Evolutionary conservation across 140 eudicot species (phyloP), one percentile per base, ranked within the genome.

Genomic region (Cichorium intybus): DNA sequence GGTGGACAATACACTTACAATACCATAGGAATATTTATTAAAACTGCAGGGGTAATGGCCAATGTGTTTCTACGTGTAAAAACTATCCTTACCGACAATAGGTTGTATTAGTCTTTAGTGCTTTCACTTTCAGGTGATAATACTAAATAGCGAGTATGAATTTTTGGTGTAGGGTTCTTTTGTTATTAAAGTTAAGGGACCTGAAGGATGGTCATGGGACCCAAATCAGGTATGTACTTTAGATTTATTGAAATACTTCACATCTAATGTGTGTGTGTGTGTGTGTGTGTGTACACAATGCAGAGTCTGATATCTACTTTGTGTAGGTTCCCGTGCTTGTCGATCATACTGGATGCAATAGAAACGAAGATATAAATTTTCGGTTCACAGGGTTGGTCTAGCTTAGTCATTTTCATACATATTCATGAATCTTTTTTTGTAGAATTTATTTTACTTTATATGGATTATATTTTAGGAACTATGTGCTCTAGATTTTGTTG

Each of bases 131-230:
- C 39, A 57, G 68, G 66, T 17, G 67, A 48, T 0, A 51, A 24
- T 10, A 33, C 22, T 47, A 47, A 47, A 52, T 26, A 34, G 47
- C 27, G 28, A 18, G 52, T 18, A 63, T 56, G 53, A 17, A 6
- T 60, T 56, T 56, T 76, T 20, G 64, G 60, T 74, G 76, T 88
- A 93, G 99, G 99, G 99, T 27, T 85, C 99, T 51, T 93, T 83
- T 78, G 71, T 88, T 63, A 80, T 93, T 27, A 93, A 93, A 75
- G 74, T 93, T 67, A 93, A 82, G 82, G 99, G 97, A 62, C 95
- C 99, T 29, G 85, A 83, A 72, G 99, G 99, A 68, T 93, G 99
- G 99, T 81, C 99, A 53, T 88, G 90, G 95, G 67, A 83, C 65
- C 99, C 95, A 54, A 79, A 84, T 70, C 89, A 76, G 79, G 99